Percentiles rank a stretch among this genome's conserved stretches.
Evolutionary conservation across 2,329 filamentous ascomycete species (phyloP).

Genomic region (Fusarium anguioides): DNA sequence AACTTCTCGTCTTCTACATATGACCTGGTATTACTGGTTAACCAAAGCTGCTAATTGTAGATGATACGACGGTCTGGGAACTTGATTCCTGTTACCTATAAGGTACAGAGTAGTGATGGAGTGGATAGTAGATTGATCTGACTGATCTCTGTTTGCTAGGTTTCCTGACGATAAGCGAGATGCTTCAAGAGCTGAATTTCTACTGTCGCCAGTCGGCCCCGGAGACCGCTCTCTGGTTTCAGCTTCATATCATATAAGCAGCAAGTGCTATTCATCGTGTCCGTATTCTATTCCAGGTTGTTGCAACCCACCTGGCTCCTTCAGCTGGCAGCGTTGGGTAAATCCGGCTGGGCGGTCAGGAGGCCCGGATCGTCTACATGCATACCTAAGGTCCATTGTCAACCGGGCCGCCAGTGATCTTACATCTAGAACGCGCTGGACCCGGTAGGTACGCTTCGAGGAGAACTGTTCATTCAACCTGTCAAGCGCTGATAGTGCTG

Average conservation of each 20-base stretch:
- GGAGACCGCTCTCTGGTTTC: neutral
- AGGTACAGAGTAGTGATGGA: neutral
- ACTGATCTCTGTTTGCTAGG: neutral
- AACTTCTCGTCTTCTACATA: no score
- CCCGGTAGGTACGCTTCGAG: neutral
- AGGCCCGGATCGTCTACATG: slow-evolving; percentile 31
- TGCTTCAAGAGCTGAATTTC: neutral
- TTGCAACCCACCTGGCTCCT: neutral
- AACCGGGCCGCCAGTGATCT: neutral
- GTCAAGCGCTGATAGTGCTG: neutral
- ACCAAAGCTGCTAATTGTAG: neutral
- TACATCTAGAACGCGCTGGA: neutral
- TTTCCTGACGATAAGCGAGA: neutral
- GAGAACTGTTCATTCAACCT: neutral
- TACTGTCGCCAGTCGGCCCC: neutral
- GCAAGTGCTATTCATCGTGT: neutral
- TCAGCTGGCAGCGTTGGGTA: slow-evolving; percentile 23
- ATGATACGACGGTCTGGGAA: neutral
- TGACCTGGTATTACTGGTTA: neutral
- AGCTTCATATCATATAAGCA: neutral
- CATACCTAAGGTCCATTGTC: slow-evolving; percentile 17
- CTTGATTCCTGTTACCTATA: neutral
- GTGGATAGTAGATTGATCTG: no score
- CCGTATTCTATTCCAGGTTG: neutral
- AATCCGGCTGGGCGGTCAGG: slow-evolving; percentile 40